Evolutionary conservation across 108 stramenopile genomes (phyloP), one percentile per base, ranked within the genome.

Genomic region (Fistulifera solaris): DNA sequence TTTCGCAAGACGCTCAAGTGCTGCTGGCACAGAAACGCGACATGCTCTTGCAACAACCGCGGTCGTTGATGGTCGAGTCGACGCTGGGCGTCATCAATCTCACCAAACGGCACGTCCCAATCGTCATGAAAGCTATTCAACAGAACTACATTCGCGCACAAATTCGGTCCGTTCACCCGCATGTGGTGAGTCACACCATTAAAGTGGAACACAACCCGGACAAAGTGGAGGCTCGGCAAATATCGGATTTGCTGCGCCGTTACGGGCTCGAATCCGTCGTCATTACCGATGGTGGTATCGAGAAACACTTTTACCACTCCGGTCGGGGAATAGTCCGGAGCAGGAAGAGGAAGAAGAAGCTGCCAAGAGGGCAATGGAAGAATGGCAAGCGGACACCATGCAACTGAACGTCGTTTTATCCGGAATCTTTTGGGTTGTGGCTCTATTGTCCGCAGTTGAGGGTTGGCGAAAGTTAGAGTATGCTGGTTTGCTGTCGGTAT

Each of bases 121-220:
- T 46, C 2, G 50, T 85, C 8, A 64, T 71, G 47, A 77, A 71
- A 18, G 40, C 68, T 13, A 50, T 81, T 11, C 48, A 58, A 39
- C 65, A 77, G 65, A 76, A 70, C 27, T 81, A 76, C 57, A 56
- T 75, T 51, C 64, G 73, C 6, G 53, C 65, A 21, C 75, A 85
- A 45, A 60, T 83, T 12, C 77, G 82, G 28, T 68, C 79, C 14
- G 52, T 83, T 41, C 75, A 73, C 52, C 62, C 76, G 7, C 75
- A 82, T 58, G 63, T 65, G 14, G 45, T 69, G 10, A 71, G 75
- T 27, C 56, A 73, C 27, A 80, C 81, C 16, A 38, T 88, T 26
- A 88, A 88, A 63, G 71, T 81, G 15, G 83, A 88, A 59, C 87
- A 88, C 66, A 70, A 88, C 56, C 83, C 87, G 1, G 40, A 62